Evolutionary conservation across 306 rosid genomes (phyloP), one percentile per base, ranked within the genome.

Genomic region (Datisca glomerata): DNA sequence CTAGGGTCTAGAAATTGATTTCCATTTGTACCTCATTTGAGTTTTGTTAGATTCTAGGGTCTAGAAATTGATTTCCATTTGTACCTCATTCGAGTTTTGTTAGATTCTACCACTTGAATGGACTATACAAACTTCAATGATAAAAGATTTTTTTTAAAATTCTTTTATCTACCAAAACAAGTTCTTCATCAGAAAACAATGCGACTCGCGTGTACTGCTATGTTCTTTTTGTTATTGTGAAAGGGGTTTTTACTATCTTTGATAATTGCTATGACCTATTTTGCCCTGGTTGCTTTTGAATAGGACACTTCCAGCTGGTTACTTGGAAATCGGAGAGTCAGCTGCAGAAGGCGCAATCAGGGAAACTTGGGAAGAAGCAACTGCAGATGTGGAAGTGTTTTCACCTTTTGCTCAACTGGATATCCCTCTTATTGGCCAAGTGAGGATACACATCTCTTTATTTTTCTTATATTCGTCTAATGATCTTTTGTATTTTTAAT

Each of bases 301-400:
- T 56, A 80, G 93, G 98, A 84, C 98, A 32, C 98, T 89, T 45
- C 98, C 95, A 13, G 98, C 98, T 37, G 95, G 98, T 55, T 84
- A 72, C 63, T 47, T 84, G 80, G 98, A 89, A 78, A 75, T 84
- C 36, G 98, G 95, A 44, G 95, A 89, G 71, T 83, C 98, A 2
- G 91, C 95, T 44, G 74, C 73, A 46, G 98, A 89, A 64, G 98
- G 98, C 49, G 98, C 98, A 24, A 66, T 66, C 15, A 77, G 98
- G 70, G 98, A 89, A 70, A 89, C 98, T 54, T 53, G 70, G 81
- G 98, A 89, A 61, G 98, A 84, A 78, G 98, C 98, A 55, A 72
- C 72, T 60, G 98, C 98, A 29, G 86, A 89, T 22, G 98, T 89
- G 46, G 93, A 83, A 70, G 80, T 63, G 53, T 57, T 78, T 32